Evolutionary conservation across 306 rosid genomes (phyloP).

Genomic region (Carpinus fangiana): DNA sequence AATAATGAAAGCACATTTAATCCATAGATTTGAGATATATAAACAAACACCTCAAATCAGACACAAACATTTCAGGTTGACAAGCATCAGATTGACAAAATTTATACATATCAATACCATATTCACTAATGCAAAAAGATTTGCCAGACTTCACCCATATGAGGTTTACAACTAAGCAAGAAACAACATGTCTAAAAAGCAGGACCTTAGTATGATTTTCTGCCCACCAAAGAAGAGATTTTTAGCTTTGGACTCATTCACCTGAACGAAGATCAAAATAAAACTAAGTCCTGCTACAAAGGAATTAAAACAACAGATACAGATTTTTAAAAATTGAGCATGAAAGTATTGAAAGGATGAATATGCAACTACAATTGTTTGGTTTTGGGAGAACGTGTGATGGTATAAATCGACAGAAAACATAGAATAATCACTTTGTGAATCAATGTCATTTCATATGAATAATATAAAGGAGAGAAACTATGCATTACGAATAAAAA

Average conservation of each 20-base stretch:
- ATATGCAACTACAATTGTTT: no score
- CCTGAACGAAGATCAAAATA: slow-evolving; percentile 47
- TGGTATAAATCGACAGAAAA: no score
- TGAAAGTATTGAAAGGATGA: slow-evolving; percentile 7
- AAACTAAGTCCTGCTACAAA: slow-evolving; percentile 13
- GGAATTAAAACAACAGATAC: not conserved
- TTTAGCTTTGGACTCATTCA: slow-evolving; percentile 51
- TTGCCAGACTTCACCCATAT: not conserved
- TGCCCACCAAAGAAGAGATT: slow-evolving; percentile 55
- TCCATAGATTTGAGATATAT: not conserved
- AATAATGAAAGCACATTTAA: not conserved
- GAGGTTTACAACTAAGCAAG: slow-evolving; percentile 26
- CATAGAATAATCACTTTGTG: no score
- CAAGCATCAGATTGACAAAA: not conserved
- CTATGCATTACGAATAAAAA: no score
- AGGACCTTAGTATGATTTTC: slow-evolving; percentile 64
- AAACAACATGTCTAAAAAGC: slow-evolving; percentile 29
- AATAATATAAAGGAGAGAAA: no score
- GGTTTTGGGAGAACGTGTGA: no score
- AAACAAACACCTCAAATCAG: not conserved
- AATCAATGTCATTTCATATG: no score
- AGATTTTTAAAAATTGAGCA: slow-evolving; percentile 8
- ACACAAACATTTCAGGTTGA: not conserved
- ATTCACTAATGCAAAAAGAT: slow-evolving; percentile 14
- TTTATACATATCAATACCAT: not conserved